Evolutionary conservation across 1,139 yeast genomes (phyloP).

Genomic region (Saccharomyces pastorianus): DNA sequence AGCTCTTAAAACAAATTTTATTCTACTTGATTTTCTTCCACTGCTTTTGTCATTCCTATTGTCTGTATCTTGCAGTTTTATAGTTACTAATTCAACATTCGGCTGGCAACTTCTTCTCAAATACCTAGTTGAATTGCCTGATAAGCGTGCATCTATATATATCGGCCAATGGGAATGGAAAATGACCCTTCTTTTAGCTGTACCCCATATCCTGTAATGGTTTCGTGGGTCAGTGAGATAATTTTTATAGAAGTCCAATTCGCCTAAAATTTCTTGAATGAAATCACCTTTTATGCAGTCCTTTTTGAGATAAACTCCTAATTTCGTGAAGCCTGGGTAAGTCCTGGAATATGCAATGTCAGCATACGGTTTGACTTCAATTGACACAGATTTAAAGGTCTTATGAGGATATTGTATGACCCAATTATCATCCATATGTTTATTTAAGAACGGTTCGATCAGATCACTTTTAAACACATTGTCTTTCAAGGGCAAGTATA

Average conservation of each 20-base stretch:
- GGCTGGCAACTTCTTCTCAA: constrained; percentile 72
- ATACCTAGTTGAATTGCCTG: constrained; percentile 72
- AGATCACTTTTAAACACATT: constrained; percentile 42
- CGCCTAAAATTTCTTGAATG: constrained; percentile 65
- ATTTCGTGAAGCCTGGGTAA: constrained; percentile 64
- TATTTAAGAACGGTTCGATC: constrained; percentile 26
- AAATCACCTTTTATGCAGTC: constrained; percentile 41
- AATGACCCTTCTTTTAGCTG: constrained; percentile 73
- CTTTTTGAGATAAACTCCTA: constrained; percentile 51
- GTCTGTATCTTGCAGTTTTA: constrained; percentile 32
- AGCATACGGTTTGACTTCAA: constrained; percentile 31
- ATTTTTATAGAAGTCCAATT: constrained; percentile 52
- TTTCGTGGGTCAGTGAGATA: constrained; percentile 61
- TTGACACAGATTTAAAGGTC: constrained; percentile 16
- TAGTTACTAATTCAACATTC: constrained; percentile 57
- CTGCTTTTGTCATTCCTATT: not conserved
- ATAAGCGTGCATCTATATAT: constrained; percentile 67
- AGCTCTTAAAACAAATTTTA: constrained; percentile 32
- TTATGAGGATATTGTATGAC: constrained; percentile 18
- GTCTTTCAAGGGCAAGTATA: constrained; percentile 40
- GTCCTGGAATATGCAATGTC: constrained; percentile 30
- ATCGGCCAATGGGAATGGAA: constrained; percentile 46
- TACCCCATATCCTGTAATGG: constrained; percentile 75
- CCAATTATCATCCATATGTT: constrained; percentile 28
- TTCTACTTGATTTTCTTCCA: not conserved